phyloP scores from a whole-genome alignment of 805 yeast species.

The Barnettozyma salicaria region DNA sequence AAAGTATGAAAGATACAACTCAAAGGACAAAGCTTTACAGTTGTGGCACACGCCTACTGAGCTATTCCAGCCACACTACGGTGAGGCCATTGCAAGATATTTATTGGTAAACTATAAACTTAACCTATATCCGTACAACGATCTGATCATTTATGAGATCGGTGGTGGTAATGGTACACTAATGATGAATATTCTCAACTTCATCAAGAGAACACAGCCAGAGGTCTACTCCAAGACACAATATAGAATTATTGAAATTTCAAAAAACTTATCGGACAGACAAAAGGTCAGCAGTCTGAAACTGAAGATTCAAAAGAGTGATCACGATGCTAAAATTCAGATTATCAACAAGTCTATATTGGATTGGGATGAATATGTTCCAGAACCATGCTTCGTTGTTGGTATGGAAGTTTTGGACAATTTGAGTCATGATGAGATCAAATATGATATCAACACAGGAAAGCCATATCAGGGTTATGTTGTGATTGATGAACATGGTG shows the following conservation, averaged over 20 bases:
- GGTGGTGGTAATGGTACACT: slow-evolving; percentile 90
- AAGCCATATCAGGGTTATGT: slow-evolving; percentile 76
- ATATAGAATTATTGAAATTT: slow-evolving; percentile 34
- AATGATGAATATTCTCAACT: slow-evolving; percentile 69
- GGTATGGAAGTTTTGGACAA: slow-evolving; percentile 84
- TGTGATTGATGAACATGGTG: slow-evolving; percentile 63
- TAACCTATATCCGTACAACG: slow-evolving; percentile 62
- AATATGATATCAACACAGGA: slow-evolving; percentile 63
- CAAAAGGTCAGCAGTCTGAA: slow-evolving; percentile 19
- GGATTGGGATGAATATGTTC: slow-evolving; percentile 57
- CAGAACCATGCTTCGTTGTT: slow-evolving; percentile 67
- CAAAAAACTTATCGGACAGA: slow-evolving; percentile 24
- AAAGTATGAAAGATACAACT: slow-evolving; percentile 48
- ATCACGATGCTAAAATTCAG: slow-evolving; percentile 52
- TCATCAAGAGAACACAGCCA: slow-evolving; percentile 54
- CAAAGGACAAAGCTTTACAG: slow-evolving; percentile 39
- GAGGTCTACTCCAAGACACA: slow-evolving; percentile 64
- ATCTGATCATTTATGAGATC: slow-evolving; percentile 74
- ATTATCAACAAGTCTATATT: slow-evolving; percentile 71
- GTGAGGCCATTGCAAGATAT: slow-evolving; percentile 80
- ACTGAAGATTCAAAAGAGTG: slow-evolving; percentile 20
- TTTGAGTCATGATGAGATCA: slow-evolving; percentile 72
- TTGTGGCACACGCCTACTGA: slow-evolving; percentile 91
- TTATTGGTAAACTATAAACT: slow-evolving; percentile 64
- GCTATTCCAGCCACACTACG: slow-evolving; percentile 76